These are phyloP conservation scores for Saccharomyces hybrid DNA, from an alignment of 1,139 yeast species.

Conservation along the genomic window DNA sequence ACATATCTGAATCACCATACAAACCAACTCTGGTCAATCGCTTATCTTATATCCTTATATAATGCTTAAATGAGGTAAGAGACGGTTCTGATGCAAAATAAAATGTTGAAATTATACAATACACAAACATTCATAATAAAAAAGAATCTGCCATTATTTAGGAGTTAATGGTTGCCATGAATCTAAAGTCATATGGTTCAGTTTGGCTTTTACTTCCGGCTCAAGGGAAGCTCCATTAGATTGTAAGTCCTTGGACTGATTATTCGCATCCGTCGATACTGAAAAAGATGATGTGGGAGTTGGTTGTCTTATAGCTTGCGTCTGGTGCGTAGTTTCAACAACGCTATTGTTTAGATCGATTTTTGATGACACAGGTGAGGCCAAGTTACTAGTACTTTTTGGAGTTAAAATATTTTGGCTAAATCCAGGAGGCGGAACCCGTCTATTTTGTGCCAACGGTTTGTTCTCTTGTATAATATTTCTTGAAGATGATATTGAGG, in stretches of 20 bases:
- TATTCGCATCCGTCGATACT: not conserved
- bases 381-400: constrained; percentile 15
- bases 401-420: constrained; percentile 24
- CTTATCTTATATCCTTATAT: not conserved
- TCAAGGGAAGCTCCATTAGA: constrained; percentile 15
- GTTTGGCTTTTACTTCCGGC: constrained; percentile 22
- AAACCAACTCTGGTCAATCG: not conserved
- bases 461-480: constrained; percentile 14
- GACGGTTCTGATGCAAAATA: not conserved
- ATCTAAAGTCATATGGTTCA: constrained; percentile 35
- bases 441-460: constrained; percentile 27
- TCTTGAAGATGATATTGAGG: not conserved
- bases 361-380: not conserved
- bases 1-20: not conserved
- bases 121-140: not conserved
- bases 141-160: constrained; percentile 28
- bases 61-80: not conserved
- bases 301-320: not conserved
- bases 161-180: constrained; percentile 56
- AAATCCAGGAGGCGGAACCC: constrained; percentile 29
- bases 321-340: not conserved
- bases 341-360: not conserved
- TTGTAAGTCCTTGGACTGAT: constrained; percentile 3
- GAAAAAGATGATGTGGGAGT: not conserved
- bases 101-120: not conserved